These are phyloP conservation scores for Zymoseptoria pseudotritici DNA, from an alignment of 2,329 filamentous ascomycete species.

Conservation along the genomic window DNA sequence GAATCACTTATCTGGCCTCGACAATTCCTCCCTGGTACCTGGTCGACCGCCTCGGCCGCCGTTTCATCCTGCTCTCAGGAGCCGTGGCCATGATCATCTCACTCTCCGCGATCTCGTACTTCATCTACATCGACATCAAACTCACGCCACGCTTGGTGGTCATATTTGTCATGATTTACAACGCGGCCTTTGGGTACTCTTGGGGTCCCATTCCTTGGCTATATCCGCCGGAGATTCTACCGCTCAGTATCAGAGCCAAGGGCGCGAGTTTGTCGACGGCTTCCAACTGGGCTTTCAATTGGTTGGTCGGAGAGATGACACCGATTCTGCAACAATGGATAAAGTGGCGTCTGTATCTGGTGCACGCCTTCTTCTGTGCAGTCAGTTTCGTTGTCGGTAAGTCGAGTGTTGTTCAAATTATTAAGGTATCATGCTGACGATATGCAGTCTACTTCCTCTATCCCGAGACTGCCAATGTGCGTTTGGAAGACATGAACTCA, in stretches of 20 bases:
- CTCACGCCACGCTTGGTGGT: slow-evolving; percentile 80
- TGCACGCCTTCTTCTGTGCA: slow-evolving; percentile 96
- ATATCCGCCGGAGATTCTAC: slow-evolving; percentile 97
- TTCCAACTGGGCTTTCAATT: slow-evolving; percentile 97
- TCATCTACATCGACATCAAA: slow-evolving; percentile 76
- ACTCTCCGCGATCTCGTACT: slow-evolving; percentile 86
- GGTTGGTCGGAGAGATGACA: slow-evolving; percentile 91
- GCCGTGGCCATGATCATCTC: slow-evolving; percentile 85
- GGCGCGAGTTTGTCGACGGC: slow-evolving; percentile 93
- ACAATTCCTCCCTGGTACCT: slow-evolving; percentile 97
- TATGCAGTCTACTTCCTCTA: slow-evolving; percentile 87
- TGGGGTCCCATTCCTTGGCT: slow-evolving; percentile 99
- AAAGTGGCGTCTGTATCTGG: slow-evolving; percentile 84
- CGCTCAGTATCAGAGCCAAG: slow-evolving; percentile 92
- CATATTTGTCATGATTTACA: slow-evolving; percentile 95
- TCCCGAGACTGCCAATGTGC: slow-evolving; percentile 90
- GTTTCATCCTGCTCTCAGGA: slow-evolving; percentile 81
- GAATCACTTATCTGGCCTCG: slow-evolving; percentile 79
- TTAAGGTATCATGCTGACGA: slow-evolving; percentile 4
- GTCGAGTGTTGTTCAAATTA: slow-evolving; percentile 30
- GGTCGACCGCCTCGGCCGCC: slow-evolving; percentile 84
- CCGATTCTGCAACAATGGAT: slow-evolving; percentile 88
- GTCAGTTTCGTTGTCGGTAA: slow-evolving; percentile 92
- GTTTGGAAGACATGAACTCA: slow-evolving; percentile 92
- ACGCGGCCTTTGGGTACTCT: slow-evolving; percentile 91